Conservation (phyloP, 345 rosid genomes). For the Brassica carinata region DNA sequence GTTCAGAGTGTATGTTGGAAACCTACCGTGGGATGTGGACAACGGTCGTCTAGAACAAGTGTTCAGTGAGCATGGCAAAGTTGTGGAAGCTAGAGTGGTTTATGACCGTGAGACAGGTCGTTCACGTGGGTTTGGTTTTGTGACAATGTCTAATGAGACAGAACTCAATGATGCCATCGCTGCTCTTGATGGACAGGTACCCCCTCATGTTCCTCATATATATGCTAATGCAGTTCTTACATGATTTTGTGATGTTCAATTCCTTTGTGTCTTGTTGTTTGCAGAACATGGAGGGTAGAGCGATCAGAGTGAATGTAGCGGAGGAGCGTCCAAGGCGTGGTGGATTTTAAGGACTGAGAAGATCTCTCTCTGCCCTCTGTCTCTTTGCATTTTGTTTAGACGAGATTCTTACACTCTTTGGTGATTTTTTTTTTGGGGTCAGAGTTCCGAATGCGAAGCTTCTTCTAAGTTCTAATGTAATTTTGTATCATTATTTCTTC, state of each 20-base stretch:
- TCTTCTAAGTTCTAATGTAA: slow-evolving; percentile 29
- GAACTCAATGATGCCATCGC: slow-evolving; percentile 88
- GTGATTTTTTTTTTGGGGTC: slow-evolving; percentile 29
- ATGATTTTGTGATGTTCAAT: background rate
- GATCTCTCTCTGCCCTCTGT: background rate
- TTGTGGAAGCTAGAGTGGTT: slow-evolving; percentile 76
- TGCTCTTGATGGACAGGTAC: slow-evolving; percentile 93
- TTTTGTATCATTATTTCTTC: background rate
- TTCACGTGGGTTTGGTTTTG: slow-evolving; percentile 96
- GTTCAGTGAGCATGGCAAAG: slow-evolving; percentile 90
- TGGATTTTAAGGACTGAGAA: slow-evolving; percentile 47
- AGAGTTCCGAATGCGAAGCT: slow-evolving; percentile 28
- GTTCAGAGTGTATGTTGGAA: slow-evolving; percentile 73
- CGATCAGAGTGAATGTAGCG: slow-evolving; percentile 85
- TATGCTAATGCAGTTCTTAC: background rate
- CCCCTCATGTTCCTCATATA: background rate
- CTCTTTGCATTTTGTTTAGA: slow-evolving; percentile 33
- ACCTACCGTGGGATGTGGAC: slow-evolving; percentile 87
- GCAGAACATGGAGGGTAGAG: slow-evolving; percentile 86
- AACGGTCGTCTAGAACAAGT: slow-evolving; percentile 71
- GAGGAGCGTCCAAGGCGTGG: slow-evolving; percentile 78
- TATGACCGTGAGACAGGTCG: slow-evolving; percentile 88
- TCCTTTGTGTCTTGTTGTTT: slow-evolving; percentile 15
- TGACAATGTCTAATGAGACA: slow-evolving; percentile 68
- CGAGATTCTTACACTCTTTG: slow-evolving; percentile 33